Evolutionary conservation across 2,329 filamentous ascomycete species (phyloP), one percentile per base, ranked within the genome.

Genomic region (Xylaria arbuscula): DNA sequence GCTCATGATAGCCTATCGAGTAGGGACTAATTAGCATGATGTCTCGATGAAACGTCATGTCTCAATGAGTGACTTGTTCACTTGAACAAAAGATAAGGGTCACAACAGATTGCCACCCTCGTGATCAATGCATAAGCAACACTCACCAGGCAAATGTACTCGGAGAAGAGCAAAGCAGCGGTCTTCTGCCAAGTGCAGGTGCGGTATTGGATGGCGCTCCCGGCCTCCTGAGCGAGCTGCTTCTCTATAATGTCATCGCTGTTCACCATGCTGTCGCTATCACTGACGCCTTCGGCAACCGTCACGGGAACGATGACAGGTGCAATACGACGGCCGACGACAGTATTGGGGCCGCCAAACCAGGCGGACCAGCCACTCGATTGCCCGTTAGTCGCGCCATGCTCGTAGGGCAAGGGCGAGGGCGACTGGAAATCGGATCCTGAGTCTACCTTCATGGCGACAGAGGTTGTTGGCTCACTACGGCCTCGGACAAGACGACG

Each of bases 131-230:
- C n/a, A 17, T 8, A 53, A 48, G 17, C 17, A 36, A 51, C n/a
- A 72, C 79, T 73, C 68, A 82, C 80, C 81, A 98, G 83, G 79
- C 93, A 97, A 68, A 98, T 98, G 79, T 98, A 98, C 83, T 98
- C 94, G 59, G 93, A 96, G 81, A 98, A 97, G 19, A 98, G 88
- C 73, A 97, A 80, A 1, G 91, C 93, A 0, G 94, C 93, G 62
- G 94, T 97, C 91, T 97, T 97, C 77, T 93, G 91, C 94, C 94
- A 98, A 73, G 91, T 94, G 82, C 94, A 98, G 47, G 94, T 97
- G 69, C 94, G 87, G 79, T 98, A 98, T 82, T 97, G 90, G 80
- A 98, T 97, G 11, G 90, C 89, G 79, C 92, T 90, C 60, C 89
- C 90, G 34, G 89, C 86, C 80, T 97, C 94, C 70, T 92, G 78